Base-by-base conservation (phyloP, 2,329 filamentous ascomycete genomes). In the Lachnellula subtilissima region DNA sequence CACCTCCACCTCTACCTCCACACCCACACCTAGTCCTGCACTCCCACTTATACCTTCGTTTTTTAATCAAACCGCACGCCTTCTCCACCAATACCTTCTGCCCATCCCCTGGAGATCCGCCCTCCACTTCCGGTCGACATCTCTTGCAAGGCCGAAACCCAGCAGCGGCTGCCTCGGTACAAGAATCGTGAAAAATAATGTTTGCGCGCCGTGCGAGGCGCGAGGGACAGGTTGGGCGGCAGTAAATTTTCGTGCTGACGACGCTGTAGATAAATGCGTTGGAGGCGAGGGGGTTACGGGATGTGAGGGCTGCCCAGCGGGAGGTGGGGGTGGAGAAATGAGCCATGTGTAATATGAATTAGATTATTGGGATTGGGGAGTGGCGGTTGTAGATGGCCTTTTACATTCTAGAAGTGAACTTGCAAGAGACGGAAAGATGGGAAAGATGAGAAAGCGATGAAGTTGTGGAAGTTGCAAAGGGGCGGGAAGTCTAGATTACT, bases 181-280 rank as follows among this genome's bases (percentile, higher is more conserved):
- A 64, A 0, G 71, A 74, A 15, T 75, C 66, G 68, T 76, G 83
- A 69, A 85, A 87, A 1, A 70, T 67, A 3, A 86, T 76, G 50
- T 87, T 87, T 50, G 81, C 78, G 47, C 83, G 77, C 2, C 83
- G 77, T 1, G 84, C 82, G 12, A 86, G 76, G 0, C 84, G 77
- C 2, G 81, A 81, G 15, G 79, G 78, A 66, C 84, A 87, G 19
- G 76, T 81, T 1, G 83, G 82, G 1, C 83, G 77, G 67, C 84
- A 86, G 70, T 83, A 86, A 48, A 78, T 76, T 23, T 68, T 70
- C 3, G 78, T 79, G 4, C 75, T 75, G 52, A 70, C 73, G 25
- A 80, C 78, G n/a, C 71, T 69, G 67, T 80, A 80, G 50, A 80
- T 68, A 67, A 81, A 81, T 15, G 70, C 64, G 3, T 63, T 68